Conservation (phyloP, 169 alveolate species). For the Cystoisospora suis region DNA sequence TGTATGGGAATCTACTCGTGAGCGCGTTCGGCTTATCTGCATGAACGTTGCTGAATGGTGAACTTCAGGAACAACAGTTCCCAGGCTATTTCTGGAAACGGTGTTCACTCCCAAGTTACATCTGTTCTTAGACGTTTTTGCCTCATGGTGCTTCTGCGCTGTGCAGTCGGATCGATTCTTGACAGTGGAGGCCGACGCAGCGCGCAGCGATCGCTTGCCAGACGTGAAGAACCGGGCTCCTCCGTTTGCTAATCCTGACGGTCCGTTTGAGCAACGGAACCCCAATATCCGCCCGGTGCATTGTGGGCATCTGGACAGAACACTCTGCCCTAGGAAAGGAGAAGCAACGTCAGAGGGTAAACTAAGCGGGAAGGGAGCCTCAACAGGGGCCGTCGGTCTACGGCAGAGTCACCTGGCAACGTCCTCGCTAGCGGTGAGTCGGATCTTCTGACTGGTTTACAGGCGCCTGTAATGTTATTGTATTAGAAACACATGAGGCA, state of each 20-base stretch:
- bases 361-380: neutral
- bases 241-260: slow-evolving; percentile 72
- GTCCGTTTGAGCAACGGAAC: slow-evolving; percentile 70
- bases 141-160: slow-evolving; percentile 1
- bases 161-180: slow-evolving; percentile 70
- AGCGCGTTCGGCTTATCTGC: too few species aligned
- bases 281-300: neutral
- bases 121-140: too few species aligned
- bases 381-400: neutral
- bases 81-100: too few species aligned
- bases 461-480: too few species aligned
- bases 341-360: neutral
- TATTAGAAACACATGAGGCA: too few species aligned
- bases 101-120: too few species aligned
- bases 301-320: neutral
- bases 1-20: too few species aligned
- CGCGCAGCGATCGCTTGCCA: slow-evolving; percentile 68
- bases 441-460: too few species aligned
- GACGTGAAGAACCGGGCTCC: slow-evolving; percentile 67
- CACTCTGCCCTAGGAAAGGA: slow-evolving; percentile 29
- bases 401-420: neutral
- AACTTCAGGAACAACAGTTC: too few species aligned
- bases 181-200: slow-evolving; percentile 69
- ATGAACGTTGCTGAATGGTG: too few species aligned
- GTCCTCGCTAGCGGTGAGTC: neutral